These are phyloP conservation scores for Tulasnella sp. DNA, from an alignment of 768 basidiomycete genomes.

Conservation along the genomic window DNA sequence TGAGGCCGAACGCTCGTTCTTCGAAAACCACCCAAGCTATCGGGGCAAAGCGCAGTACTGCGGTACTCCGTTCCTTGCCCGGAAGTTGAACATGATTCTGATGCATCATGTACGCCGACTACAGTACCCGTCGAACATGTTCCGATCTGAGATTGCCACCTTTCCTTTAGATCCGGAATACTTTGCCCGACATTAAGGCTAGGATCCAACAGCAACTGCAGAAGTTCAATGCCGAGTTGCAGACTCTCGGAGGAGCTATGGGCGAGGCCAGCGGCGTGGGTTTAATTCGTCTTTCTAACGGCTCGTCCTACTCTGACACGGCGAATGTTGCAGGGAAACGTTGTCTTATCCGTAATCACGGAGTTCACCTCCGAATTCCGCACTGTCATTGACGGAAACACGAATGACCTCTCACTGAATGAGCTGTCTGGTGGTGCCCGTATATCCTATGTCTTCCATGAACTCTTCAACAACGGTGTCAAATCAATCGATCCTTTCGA, in stretches of 20 bases:
- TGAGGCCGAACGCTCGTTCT: constrained; percentile 87
- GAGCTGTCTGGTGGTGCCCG: constrained; percentile 98
- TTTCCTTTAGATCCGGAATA: constrained; percentile 63
- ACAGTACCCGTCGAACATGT: background rate
- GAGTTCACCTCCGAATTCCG: constrained; percentile 98
- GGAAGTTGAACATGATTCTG: constrained; percentile 94
- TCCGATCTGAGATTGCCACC: background rate
- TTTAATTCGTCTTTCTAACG: background rate
- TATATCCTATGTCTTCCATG: constrained; percentile 99
- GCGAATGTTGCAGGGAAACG: constrained; percentile 52
- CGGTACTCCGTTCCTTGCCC: constrained; percentile 91
- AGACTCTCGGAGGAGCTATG: constrained; percentile 77
- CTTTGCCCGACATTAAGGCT: constrained; percentile 97
- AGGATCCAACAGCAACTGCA: constrained; percentile 87
- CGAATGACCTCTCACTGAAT: constrained; percentile 90
- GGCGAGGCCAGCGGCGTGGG: constrained; percentile 69
- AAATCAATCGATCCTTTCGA: constrained; percentile 97
- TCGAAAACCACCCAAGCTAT: constrained; percentile 91
- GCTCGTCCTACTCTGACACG: background rate
- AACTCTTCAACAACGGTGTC: constrained; percentile 94
- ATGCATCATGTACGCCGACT: constrained; percentile 71
- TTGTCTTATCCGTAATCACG: constrained; percentile 95
- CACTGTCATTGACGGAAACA: constrained; percentile 94
- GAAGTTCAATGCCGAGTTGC: constrained; percentile 83
- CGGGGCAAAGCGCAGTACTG: constrained; percentile 93